Percentiles rank a stretch among this genome's conserved stretches.
phyloP scores from a whole-genome alignment of 2,329 filamentous ascomycete genomes.

The Niveomyces coronatus region DNA sequence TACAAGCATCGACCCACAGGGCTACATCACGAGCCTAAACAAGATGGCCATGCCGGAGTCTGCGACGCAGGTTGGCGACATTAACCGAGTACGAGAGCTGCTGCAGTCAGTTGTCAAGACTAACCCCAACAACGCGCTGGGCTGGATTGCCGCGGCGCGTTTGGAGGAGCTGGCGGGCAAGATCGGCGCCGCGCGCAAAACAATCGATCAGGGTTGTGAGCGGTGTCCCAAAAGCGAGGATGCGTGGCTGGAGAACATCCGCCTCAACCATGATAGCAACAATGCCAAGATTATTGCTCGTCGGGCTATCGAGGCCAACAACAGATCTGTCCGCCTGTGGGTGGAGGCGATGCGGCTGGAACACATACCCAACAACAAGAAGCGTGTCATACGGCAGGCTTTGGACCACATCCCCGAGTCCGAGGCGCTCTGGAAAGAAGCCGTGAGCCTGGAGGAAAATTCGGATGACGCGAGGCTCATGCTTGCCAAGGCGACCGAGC shows the following conservation, averaged over 20 bases:
- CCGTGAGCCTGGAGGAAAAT: constrained; percentile 90
- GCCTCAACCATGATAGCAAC: constrained; percentile 70
- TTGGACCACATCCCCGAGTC: constrained; percentile 90
- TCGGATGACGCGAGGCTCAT: constrained; percentile 77
- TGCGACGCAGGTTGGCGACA: constrained; percentile 82
- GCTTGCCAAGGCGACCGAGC: constrained; percentile 87
- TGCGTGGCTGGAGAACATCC: constrained; percentile 91
- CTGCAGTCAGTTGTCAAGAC: constrained; percentile 97
- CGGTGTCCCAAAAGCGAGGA: constrained; percentile 91
- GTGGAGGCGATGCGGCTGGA: constrained; percentile 93
- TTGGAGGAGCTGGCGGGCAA: constrained; percentile 90
- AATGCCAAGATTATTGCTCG: constrained; percentile 96
- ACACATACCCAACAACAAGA: constrained; percentile 71
- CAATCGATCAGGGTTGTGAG: constrained; percentile 81
- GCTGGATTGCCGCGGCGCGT: constrained; percentile 90
- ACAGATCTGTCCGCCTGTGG: constrained; percentile 82
- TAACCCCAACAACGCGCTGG: constrained; percentile 87
- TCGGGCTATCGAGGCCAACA: constrained; percentile 85
- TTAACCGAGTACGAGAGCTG: constrained; percentile 84
- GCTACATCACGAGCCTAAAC: constrained; percentile 85
- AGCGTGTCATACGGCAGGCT: constrained; percentile 83
- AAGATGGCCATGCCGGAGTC: constrained; percentile 70
- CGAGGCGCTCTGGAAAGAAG: constrained; percentile 94
- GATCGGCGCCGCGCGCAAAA: constrained; percentile 75
- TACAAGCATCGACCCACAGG: constrained; percentile 87